Conservation (phyloP, 495 filamentous ascomycete genomes). For the Apiosordaria backusii region DNA sequence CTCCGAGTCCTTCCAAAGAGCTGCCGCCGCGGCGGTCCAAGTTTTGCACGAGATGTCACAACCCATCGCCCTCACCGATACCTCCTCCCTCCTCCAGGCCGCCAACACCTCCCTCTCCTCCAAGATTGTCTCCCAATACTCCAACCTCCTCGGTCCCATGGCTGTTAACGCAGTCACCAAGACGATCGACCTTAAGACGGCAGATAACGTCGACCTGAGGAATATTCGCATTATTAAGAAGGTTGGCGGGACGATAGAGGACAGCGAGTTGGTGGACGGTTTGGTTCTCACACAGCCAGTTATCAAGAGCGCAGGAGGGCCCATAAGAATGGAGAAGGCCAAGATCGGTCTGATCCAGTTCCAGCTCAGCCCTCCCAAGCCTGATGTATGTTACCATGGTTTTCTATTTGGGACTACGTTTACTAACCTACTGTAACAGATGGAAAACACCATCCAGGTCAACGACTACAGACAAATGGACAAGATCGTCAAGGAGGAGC, state of each 20-base stretch:
- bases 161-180: constrained; percentile 94
- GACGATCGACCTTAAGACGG: constrained; percentile 90
- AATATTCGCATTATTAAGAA: constrained; percentile 98
- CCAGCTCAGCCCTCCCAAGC: constrained; percentile 95
- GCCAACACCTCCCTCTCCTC: constrained; percentile 96
- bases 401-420: neutral
- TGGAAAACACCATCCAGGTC: constrained; percentile 98
- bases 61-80: constrained; percentile 86
- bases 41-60: constrained; percentile 93
- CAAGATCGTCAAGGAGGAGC: constrained; percentile 98
- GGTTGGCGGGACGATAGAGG: constrained; percentile 95
- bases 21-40: constrained; percentile 80
- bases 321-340: constrained; percentile 93
- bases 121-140: constrained; percentile 97
- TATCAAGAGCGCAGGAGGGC: constrained; percentile 89
- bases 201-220: constrained; percentile 92
- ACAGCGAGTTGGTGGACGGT: constrained; percentile 95
- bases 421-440: constrained; percentile 48
- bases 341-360: constrained; percentile 97
- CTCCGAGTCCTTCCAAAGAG: constrained; percentile 94
- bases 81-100: constrained; percentile 85
- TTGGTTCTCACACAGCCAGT: constrained; percentile 88
- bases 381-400: constrained; percentile 63
- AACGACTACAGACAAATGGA: constrained; percentile 99
- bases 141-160: constrained; percentile 88